These are phyloP conservation scores for Wickerhamomyces xylosicus DNA, from an alignment of 805 yeast genomes.

Conservation along the genomic window DNA sequence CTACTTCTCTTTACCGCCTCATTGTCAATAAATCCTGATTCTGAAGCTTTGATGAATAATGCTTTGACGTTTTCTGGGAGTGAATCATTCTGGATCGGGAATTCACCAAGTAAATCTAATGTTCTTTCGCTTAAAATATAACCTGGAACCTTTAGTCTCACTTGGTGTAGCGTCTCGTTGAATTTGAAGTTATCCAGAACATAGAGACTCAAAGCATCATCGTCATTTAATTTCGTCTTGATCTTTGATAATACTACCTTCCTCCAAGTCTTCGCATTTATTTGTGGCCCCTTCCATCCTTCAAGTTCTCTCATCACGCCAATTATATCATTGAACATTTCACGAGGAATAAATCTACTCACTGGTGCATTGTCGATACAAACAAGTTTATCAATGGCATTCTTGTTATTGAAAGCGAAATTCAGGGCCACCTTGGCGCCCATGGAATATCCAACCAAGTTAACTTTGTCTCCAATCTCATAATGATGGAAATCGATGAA, in stretches of 20 bases:
- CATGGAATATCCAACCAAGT: conserved; percentile 45
- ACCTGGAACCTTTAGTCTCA: conserved; percentile 18
- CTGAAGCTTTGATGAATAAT: conserved; percentile 32
- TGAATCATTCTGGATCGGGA: conserved; percentile 11
- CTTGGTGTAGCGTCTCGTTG: conserved; percentile 6
- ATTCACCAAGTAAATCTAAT: conserved; percentile 18
- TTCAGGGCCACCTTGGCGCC: conserved; percentile 51
- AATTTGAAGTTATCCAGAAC: conserved; percentile 9
- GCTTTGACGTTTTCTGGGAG: conserved; percentile 10
- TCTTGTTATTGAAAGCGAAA: conserved; percentile 28
- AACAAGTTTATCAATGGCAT: conserved; percentile 27
- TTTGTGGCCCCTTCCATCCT: conserved; percentile 5
- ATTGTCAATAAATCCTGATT: conserved; percentile 31
- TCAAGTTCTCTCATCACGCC: conserved; percentile 4
- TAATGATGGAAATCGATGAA: conserved; percentile 7
- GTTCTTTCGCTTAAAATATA: conserved; percentile 7
- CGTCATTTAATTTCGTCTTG: neutral
- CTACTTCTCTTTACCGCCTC: conserved; percentile 11
- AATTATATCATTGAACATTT: conserved; percentile 16
- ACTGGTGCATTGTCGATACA: conserved; percentile 39
- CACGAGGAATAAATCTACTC: conserved; percentile 20
- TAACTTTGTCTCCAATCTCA: conserved; percentile 18
- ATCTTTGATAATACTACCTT: conserved; percentile 5
- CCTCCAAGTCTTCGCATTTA: conserved; percentile 1
- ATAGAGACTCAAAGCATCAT: conserved; percentile 7